Evolutionary conservation across 129 eudicot species (phyloP).

Genomic region (Dittrichia graveolens): DNA sequence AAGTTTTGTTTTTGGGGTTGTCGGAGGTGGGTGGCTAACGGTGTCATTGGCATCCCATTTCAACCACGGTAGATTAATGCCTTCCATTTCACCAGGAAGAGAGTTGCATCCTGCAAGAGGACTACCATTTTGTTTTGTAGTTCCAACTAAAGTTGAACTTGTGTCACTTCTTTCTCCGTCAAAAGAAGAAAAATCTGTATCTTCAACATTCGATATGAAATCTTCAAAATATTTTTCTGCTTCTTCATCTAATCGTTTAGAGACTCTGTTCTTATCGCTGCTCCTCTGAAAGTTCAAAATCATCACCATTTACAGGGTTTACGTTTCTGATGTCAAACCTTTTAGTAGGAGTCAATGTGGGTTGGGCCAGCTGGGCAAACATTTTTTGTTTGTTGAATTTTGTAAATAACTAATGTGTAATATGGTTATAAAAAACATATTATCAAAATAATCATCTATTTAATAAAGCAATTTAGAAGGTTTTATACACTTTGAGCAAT

Average conservation of each 20-base stretch:
- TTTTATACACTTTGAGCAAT: too few relatives aligned
- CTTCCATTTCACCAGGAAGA: conserved; percentile 72
- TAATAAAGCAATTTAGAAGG: too few relatives aligned
- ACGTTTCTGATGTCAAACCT: background rate
- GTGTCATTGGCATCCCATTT: conserved; percentile 77
- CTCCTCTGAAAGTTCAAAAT: conserved; percentile 61
- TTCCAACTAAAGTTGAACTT: conserved; percentile 72
- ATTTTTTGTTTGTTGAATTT: too few relatives aligned
- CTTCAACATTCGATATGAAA: conserved; percentile 85
- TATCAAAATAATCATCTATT: too few relatives aligned
- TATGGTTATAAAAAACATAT: too few relatives aligned
- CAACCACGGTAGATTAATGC: conserved; percentile 88
- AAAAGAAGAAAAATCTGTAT: conserved; percentile 87
- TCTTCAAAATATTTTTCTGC: conserved; percentile 85
- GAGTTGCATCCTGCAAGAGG: conserved; percentile 24
- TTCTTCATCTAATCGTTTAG: conserved; percentile 66
- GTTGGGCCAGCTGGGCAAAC: too few relatives aligned
- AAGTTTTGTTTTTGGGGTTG: conserved; percentile 54
- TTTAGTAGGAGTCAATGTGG: background rate
- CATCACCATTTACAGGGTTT: background rate
- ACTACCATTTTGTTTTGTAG: conserved; percentile 36
- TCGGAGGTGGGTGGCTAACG: conserved; percentile 46
- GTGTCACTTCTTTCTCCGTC: conserved; percentile 97
- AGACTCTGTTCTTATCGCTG: conserved; percentile 60
- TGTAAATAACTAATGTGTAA: too few relatives aligned